Evolutionary conservation across 1,284 basidiomycete genomes (phyloP).

Genomic region (Volvariella volvacea): DNA sequence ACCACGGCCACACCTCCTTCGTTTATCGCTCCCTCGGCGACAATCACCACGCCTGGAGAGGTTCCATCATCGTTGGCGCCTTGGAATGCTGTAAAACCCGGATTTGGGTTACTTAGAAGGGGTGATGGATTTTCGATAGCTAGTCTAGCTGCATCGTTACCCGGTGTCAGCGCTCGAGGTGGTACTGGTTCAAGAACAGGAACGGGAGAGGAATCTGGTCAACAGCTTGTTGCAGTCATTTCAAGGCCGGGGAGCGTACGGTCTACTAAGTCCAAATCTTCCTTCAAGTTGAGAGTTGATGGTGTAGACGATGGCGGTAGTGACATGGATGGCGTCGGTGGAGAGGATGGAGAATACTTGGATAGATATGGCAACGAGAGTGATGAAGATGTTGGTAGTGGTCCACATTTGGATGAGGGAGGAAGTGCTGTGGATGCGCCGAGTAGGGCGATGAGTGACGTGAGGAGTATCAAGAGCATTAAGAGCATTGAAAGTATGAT

Average conservation of each 20-base stretch:
- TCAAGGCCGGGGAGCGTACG: constrained; percentile 44
- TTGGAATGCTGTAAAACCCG: constrained; percentile 36
- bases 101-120: constrained; percentile 59
- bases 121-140: constrained; percentile 80
- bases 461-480: constrained; percentile 68
- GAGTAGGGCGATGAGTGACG: constrained; percentile 29
- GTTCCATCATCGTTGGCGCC: constrained; percentile 22
- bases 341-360: constrained; percentile 23
- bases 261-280: constrained; percentile 18
- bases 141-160: constrained; percentile 56
- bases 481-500: constrained; percentile 81
- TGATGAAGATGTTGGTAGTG: constrained; percentile 15
- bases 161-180: constrained; percentile 29
- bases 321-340: constrained; percentile 17
- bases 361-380: constrained; percentile 26
- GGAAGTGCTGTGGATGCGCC: constrained; percentile 25
- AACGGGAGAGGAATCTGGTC: constrained; percentile 44
- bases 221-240: constrained; percentile 63
- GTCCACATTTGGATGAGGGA: constrained; percentile 22
- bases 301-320: constrained; percentile 20
- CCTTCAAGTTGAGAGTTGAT: constrained; percentile 14
- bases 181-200: constrained; percentile 8
- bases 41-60: constrained; percentile 2
- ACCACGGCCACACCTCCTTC: background rate
- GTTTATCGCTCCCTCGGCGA: too few species aligned